phyloP scores from a whole-genome alignment of 2,329 filamentous ascomycete genomes.

The Cordyceps farinosa region DNA sequence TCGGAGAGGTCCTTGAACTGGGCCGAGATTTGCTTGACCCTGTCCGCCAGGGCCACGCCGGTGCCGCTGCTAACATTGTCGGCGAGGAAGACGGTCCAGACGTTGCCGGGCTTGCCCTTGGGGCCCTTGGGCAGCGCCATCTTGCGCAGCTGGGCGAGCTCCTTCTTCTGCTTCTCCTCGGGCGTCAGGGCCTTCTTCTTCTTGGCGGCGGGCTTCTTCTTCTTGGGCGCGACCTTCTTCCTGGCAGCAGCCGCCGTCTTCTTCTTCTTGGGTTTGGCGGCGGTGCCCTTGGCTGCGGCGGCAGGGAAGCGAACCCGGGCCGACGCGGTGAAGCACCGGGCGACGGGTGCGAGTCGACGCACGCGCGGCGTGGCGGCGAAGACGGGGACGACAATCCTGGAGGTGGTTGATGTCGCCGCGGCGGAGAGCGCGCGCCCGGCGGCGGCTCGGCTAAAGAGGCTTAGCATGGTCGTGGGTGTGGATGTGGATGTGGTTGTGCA shows the following conservation, averaged over 20 bases:
- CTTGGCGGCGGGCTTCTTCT: constrained; percentile 26
- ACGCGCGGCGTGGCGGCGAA: constrained; percentile 19
- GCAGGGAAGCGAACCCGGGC: constrained; percentile 26
- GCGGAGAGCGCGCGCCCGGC: constrained; percentile 31
- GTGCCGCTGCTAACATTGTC: constrained; percentile 27
- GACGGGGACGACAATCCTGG: constrained; percentile 24
- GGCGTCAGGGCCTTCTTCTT: constrained; percentile 34
- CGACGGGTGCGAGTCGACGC: constrained; percentile 22
- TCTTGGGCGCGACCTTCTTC: constrained; percentile 25
- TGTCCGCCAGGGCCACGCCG: constrained; percentile 17
- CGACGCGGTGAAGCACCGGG: constrained; percentile 33
- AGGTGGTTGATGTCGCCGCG: constrained; percentile 22
- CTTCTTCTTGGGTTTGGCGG: constrained; percentile 24
- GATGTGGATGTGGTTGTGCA: not conserved
- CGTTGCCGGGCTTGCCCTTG: constrained; percentile 27
- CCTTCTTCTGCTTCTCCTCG: constrained; percentile 36
- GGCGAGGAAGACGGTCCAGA: constrained; percentile 39
- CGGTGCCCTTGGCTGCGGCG: constrained; percentile 15
- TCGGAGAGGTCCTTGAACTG: constrained; percentile 39
- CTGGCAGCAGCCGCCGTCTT: constrained; percentile 28
- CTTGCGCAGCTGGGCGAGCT: constrained; percentile 37
- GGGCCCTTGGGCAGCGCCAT: constrained; percentile 41
- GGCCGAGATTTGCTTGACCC: constrained; percentile 28
- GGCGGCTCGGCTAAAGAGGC: constrained; percentile 38
- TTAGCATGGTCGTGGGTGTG: constrained; percentile 35